These are phyloP conservation scores for Cephaloascus fragrans DNA, from an alignment of 805 yeast genomes.

Conservation along the genomic window DNA sequence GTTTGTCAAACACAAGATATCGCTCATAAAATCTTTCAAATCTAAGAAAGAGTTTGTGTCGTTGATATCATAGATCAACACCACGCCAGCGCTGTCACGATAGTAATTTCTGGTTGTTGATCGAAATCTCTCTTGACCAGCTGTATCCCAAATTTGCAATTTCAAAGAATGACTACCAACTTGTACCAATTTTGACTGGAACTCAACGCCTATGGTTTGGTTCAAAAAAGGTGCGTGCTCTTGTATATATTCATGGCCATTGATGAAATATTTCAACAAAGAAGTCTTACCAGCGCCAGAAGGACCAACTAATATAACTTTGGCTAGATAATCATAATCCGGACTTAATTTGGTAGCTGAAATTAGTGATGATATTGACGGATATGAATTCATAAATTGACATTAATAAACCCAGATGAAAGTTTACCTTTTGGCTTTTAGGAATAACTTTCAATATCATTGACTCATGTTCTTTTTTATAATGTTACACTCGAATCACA, in stretches of 20 bases:
- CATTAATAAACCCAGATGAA: neutral
- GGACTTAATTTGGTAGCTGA: conserved; percentile 6
- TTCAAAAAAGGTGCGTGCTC: neutral
- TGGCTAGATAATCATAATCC: conserved; percentile 23
- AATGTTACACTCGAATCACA: conserved; percentile 4
- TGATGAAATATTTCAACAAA: conserved; percentile 27
- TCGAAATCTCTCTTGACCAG: conserved; percentile 26
- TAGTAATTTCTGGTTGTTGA: conserved; percentile 26
- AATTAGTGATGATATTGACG: conserved; percentile 2
- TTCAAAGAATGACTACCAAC: conserved; percentile 10
- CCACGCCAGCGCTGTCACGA: neutral
- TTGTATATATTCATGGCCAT: conserved; percentile 17
- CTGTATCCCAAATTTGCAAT: conserved; percentile 19
- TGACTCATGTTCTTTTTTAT: conserved; percentile 7
- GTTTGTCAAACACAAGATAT: neutral
- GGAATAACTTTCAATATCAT: conserved; percentile 5
- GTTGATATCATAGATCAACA: neutral
- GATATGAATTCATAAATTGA: conserved; percentile 1
- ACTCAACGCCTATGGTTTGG: conserved; percentile 28
- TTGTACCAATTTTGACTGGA: conserved; percentile 20
- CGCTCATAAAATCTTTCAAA: neutral
- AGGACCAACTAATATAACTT: conserved; percentile 30
- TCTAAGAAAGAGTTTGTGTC: neutral
- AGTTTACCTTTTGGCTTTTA: neutral
- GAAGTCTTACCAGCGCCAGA: conserved; percentile 40